These are phyloP conservation scores for Mentha longifolia DNA, from an alignment of 257 asterid species.

Conservation along the genomic window DNA sequence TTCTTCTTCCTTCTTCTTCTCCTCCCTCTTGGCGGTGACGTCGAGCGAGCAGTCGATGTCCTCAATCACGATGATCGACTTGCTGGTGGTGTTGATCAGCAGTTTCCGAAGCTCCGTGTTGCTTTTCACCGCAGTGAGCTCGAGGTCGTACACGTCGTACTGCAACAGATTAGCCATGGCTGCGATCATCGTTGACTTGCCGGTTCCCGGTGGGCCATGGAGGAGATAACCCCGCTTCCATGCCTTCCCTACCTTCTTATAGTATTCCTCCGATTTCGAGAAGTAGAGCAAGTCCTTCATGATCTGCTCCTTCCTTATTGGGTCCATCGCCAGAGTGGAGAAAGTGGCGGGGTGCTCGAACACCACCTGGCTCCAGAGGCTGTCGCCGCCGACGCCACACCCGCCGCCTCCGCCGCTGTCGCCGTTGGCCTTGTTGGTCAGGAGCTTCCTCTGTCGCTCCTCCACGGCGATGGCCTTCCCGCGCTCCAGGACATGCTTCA, in stretches of 20 bases:
- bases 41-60: conserved; percentile 64
- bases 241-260: no score
- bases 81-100: neutral
- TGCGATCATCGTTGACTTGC: conserved; percentile 59
- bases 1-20: no score
- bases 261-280: neutral
- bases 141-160: conserved; percentile 47
- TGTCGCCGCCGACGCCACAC: no score
- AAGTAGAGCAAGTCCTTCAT: conserved; percentile 46
- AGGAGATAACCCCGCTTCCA: conserved; percentile 26
- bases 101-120: no score
- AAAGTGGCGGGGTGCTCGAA: no score
- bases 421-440: neutral
- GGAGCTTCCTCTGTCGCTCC: no score
- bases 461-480: no score
- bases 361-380: conserved; percentile 61
- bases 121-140: no score
- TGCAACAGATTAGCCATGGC: conserved; percentile 59
- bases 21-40: conserved; percentile 8
- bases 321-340: conserved; percentile 3
- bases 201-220: conserved; percentile 55
- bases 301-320: conserved; percentile 47
- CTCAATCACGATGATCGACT: conserved; percentile 56
- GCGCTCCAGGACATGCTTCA: no score
- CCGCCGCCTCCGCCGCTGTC: no score